Base-by-base conservation (phyloP, 805 yeast species). In the Cyberlindnera mississippiensis region DNA sequence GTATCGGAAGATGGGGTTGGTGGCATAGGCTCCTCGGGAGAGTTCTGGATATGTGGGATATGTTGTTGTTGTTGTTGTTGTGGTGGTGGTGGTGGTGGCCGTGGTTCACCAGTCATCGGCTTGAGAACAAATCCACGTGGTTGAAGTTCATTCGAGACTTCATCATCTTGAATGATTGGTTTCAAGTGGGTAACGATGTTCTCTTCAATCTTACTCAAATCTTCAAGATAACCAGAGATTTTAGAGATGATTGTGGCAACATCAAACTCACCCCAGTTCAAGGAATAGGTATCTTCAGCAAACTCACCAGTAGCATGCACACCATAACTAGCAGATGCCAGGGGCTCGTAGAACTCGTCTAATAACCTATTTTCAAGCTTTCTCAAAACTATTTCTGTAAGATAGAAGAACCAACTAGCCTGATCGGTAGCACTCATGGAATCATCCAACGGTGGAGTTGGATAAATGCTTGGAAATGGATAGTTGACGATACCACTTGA, bases 371-470 rank as follows among this genome's bases (percentile, higher is more conserved):
- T 56, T 28, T 56, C 60, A 19, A 56, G 33, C 35, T 49, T 54
- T 36, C 60, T 38, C 20, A 56, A 35, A 6, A 50, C 48, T 14
- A 56, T 51, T 37, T 54, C 60, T 3, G 60, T 56, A 3, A 56
- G 32, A 31, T 46, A 51, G 37, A 40, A 56, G 40, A 56, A 51
- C 59, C 60, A 56, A 26, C 55, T 43, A 6, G 48, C 37, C 33
- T 56, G 56, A 19, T 54, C 59, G 15, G 31, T 37, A 1, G 45
- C 17, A 12, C 37, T 45, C 35, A 45, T n/a, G 1, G 52, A 39
- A 2, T 49, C 45, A 28, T 51, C 51, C 9, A 51, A 26, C 4
- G 60, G 58, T 0, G 53, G 49, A 1, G 55, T 40, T 20, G 60
- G 60, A 22, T 54, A 56, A 4, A 54, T 22, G 18, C 41, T 36